phyloP scores from a whole-genome alignment of 805 yeast species.

The Schizosaccharomyces pombe region DNA sequence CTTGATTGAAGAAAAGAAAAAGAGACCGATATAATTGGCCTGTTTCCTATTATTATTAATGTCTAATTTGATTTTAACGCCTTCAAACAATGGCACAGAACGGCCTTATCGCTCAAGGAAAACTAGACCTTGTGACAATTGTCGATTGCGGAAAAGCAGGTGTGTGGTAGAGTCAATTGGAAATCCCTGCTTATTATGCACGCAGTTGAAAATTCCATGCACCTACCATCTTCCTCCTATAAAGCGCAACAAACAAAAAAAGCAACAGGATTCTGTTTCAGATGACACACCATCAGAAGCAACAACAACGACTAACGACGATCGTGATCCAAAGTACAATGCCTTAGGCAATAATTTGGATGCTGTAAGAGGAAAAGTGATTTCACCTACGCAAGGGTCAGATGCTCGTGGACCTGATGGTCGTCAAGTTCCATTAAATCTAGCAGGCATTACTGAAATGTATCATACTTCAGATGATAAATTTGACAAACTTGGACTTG shows the following conservation, averaged over 20 bases:
- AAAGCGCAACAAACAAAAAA: background rate
- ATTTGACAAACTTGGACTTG: background rate
- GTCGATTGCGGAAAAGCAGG: background rate
- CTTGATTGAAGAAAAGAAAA: too few species aligned
- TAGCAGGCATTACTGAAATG: background rate
- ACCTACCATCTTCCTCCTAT: background rate
- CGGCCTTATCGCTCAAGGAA: background rate
- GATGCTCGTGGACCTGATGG: background rate
- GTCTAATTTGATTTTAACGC: background rate
- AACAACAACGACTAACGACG: background rate
- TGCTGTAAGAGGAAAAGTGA: background rate
- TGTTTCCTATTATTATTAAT: too few species aligned
- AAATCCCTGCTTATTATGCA: background rate
- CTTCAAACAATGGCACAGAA: background rate
- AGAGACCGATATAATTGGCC: too few species aligned
- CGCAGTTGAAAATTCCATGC: background rate
- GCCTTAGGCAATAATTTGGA: background rate
- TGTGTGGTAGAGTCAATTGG: background rate
- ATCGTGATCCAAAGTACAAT: too few species aligned
- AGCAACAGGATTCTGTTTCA: background rate
- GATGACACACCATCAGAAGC: background rate
- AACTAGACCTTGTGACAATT: slow-evolving; percentile 1
- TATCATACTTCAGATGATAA: background rate
- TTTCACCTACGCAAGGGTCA: background rate
- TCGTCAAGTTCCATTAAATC: background rate